Conservation (phyloP, 495 filamentous ascomycete species). For the Lasiosphaeris hirsuta region DNA sequence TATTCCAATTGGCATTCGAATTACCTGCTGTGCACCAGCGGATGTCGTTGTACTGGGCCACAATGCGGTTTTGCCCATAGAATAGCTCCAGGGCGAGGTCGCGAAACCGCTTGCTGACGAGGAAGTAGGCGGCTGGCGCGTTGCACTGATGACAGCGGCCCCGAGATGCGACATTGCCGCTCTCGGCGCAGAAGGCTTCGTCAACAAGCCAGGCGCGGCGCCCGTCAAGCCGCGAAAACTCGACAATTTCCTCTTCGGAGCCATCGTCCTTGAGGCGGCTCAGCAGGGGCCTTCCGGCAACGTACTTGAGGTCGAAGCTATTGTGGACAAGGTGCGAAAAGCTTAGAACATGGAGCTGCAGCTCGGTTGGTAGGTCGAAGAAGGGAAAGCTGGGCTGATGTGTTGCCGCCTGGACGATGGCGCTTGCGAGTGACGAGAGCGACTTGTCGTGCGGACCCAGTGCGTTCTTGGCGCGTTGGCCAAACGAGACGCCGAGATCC, state of each 20-base stretch:
- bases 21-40: background rate
- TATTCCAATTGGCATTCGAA: background rate
- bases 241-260: background rate
- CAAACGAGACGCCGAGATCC: background rate
- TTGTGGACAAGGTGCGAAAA: background rate
- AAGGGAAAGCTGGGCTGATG: background rate
- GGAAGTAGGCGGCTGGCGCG: background rate
- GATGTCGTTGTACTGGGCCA: background rate
- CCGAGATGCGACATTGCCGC: background rate
- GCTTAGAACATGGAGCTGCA: background rate
- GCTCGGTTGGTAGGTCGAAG: background rate
- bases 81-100: background rate
- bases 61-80: background rate
- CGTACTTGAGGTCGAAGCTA: background rate
- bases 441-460: background rate
- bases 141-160: background rate
- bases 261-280: background rate
- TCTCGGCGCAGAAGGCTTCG: background rate
- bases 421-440: background rate
- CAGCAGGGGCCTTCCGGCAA: background rate
- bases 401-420: background rate
- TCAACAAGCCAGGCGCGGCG: background rate
- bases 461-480: background rate
- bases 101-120: slow-evolving; percentile 2
- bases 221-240: slow-evolving; percentile 1